Evolutionary conservation across 805 yeast species (phyloP).

Genomic region (Myxozyma neotropica): DNA sequence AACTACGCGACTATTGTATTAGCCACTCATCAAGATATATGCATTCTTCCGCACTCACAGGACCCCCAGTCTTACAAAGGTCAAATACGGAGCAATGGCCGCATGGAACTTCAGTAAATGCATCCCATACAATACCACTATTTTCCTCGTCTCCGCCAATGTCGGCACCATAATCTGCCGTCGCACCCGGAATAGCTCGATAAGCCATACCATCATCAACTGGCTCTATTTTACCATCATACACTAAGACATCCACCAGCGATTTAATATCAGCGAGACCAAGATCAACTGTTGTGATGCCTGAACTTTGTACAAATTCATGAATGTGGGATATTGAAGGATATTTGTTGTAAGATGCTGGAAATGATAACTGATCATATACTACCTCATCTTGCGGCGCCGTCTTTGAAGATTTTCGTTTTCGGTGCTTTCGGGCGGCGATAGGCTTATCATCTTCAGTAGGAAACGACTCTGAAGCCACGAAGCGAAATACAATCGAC

Average conservation of each 20-base stretch:
- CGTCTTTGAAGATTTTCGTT: slow-evolving; percentile 7
- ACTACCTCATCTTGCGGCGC: slow-evolving; percentile 37
- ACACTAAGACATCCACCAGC: slow-evolving; percentile 82
- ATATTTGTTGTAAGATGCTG: slow-evolving; percentile 61
- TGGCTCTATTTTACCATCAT: slow-evolving; percentile 78
- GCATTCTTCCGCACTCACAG: slow-evolving; percentile 42
- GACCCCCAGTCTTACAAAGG: slow-evolving; percentile 39
- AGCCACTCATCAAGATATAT: slow-evolving; percentile 43
- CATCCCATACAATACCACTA: slow-evolving; percentile 29
- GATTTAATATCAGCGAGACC: slow-evolving; percentile 72
- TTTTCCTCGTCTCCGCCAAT: slow-evolving; percentile 10
- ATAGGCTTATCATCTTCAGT: slow-evolving; percentile 28
- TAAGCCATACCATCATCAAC: slow-evolving; percentile 62
- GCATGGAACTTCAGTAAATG: slow-evolving; percentile 42
- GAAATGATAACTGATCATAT: slow-evolving; percentile 52
- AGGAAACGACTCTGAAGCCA: slow-evolving; percentile 76
- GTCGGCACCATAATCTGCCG: slow-evolving; percentile 47
- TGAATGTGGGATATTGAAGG: slow-evolving; percentile 75
- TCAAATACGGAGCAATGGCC: slow-evolving; percentile 41
- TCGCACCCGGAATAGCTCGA: slow-evolving; percentile 64
- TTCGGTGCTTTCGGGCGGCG: neutral
- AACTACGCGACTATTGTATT: slow-evolving; percentile 4
- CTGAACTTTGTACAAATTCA: slow-evolving; percentile 69
- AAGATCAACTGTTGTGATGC: slow-evolving; percentile 81
- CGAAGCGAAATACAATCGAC: slow-evolving; percentile 84